Conservation (phyloP, 768 basidiomycete genomes). For the Sarcomyxa edulis region DNA sequence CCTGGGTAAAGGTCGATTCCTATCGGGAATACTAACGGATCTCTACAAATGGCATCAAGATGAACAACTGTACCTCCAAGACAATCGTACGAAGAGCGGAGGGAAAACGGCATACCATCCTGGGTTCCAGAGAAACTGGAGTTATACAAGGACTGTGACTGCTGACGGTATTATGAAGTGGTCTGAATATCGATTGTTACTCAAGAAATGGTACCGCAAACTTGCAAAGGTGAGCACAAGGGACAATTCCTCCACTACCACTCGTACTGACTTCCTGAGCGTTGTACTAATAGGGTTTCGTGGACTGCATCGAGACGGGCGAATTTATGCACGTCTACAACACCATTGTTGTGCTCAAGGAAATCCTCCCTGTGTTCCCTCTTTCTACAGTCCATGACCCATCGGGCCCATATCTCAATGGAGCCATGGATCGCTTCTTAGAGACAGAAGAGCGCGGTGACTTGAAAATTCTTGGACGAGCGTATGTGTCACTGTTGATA, state of each 20-base stretch:
- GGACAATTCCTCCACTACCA: background rate
- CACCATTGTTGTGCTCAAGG: slow-evolving; percentile 88
- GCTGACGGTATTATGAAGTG: slow-evolving; percentile 56
- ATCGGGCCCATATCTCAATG: slow-evolving; percentile 51
- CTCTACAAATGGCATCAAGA: slow-evolving; percentile 76
- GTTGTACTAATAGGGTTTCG: slow-evolving; percentile 51
- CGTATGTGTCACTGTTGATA: slow-evolving; percentile 44
- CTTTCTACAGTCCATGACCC: slow-evolving; percentile 51
- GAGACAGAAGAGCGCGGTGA: slow-evolving; percentile 80
- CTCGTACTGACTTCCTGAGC: background rate
- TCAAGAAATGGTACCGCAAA: slow-evolving; percentile 83
- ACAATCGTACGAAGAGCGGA: slow-evolving; percentile 61
- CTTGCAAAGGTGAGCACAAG: slow-evolving; percentile 63
- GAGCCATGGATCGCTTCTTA: slow-evolving; percentile 59
- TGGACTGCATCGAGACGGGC: slow-evolving; percentile 75
- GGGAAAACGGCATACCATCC: slow-evolving; percentile 61
- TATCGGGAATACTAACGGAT: slow-evolving; percentile 74
- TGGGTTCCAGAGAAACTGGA: slow-evolving; percentile 57
- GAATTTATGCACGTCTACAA: slow-evolving; percentile 99
- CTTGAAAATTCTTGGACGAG: slow-evolving; percentile 72
- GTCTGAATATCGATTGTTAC: slow-evolving; percentile 61
- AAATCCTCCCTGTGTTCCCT: slow-evolving; percentile 88
- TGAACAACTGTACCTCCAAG: slow-evolving; percentile 65
- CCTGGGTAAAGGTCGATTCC: slow-evolving; percentile 66
- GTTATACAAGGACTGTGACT: slow-evolving; percentile 30